A percentile compares a stretch with the other conserved stretches of the same genome.
Evolutionary conservation across 2,329 filamentous ascomycete genomes (phyloP).

Genomic region (Calonectria montana): DNA sequence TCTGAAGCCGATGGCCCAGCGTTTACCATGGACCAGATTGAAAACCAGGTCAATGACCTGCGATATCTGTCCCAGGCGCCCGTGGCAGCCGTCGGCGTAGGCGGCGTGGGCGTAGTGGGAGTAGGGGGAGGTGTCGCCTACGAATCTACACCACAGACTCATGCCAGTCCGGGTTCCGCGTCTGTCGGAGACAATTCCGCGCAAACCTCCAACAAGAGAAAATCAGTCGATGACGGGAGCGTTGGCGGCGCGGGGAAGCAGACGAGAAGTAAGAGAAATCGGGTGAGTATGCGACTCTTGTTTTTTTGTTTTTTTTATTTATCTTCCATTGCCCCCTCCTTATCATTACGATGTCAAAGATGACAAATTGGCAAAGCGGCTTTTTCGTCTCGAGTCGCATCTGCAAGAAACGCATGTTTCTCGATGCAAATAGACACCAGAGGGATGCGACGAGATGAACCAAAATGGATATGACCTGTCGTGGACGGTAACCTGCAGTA

Average conservation of each 20-base stretch:
- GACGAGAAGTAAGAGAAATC: constrained; percentile 70
- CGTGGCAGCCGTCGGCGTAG: constrained; percentile 40
- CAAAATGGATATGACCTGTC: constrained; percentile 16
- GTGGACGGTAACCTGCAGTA: neutral
- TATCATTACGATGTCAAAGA: neutral
- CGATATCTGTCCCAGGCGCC: constrained; percentile 60
- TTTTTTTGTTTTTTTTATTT: neutral
- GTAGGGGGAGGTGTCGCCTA: constrained; percentile 43
- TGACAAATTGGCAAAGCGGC: neutral
- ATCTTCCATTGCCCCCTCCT: constrained; percentile 5
- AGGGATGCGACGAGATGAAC: constrained; percentile 20
- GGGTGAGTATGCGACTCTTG: constrained; percentile 54
- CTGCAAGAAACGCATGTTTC: neutral
- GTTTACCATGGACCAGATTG: constrained; percentile 63
- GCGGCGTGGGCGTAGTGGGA: constrained; percentile 32
- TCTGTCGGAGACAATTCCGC: constrained; percentile 64
- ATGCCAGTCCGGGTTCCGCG: constrained; percentile 53
- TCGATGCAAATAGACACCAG: neutral
- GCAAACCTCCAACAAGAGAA: constrained; percentile 48
- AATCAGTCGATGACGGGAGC: constrained; percentile 55
- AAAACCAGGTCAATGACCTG: constrained; percentile 65
- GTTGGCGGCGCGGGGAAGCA: constrained; percentile 52
- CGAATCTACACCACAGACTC: constrained; percentile 46
- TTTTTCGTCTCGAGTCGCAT: neutral
- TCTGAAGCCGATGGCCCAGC: constrained; percentile 31